Percentiles rank a stretch among this genome's conserved stretches.
These are phyloP conservation scores for Mortierella sp. DNA, from an alignment of 371 early-diverging fungal species.

Conservation along the genomic window DNA sequence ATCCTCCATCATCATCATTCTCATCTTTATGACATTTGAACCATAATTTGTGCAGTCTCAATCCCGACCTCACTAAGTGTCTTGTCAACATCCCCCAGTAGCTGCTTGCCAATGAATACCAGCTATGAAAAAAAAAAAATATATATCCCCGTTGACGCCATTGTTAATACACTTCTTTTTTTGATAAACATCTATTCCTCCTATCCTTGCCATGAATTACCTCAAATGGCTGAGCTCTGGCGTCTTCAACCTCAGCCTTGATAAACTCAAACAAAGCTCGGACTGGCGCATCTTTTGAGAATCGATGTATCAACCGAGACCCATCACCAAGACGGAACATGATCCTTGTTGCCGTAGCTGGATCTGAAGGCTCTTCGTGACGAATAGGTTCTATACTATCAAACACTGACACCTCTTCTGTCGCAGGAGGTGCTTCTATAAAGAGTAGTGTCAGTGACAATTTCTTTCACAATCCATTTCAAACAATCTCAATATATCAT, in stretches of 20 bases:
- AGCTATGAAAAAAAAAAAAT: slow-evolving; percentile 50
- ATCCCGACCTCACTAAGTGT: slow-evolving; percentile 76
- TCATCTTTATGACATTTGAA: slow-evolving; percentile 48
- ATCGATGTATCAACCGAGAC: slow-evolving; percentile 71
- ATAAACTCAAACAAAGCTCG: slow-evolving; percentile 76
- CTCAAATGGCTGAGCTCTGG: slow-evolving; percentile 76
- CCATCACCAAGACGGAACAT: slow-evolving; percentile 80
- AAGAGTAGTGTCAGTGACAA: not conserved
- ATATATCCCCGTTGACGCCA: not conserved
- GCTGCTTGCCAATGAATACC: slow-evolving; percentile 72
- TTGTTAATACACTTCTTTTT: too few species aligned
- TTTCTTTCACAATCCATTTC: too few species aligned
- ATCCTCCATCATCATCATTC: not conserved
- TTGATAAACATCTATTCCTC: not conserved
- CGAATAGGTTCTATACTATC: slow-evolving; percentile 63
- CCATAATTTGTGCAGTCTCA: slow-evolving; percentile 68
- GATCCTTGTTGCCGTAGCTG: slow-evolving; percentile 72
- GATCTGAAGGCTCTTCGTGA: slow-evolving; percentile 66
- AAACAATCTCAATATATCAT: not conserved
- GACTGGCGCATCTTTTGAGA: slow-evolving; percentile 75
- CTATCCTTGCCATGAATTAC: slow-evolving; percentile 49
- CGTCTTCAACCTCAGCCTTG: slow-evolving; percentile 73
- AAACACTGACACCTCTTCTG: slow-evolving; percentile 53
- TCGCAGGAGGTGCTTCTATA: slow-evolving; percentile 26
- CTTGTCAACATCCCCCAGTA: slow-evolving; percentile 71